phyloP scores from a whole-genome alignment of 176 grass and related monocot species.

The Triticum aestivum region DNA sequence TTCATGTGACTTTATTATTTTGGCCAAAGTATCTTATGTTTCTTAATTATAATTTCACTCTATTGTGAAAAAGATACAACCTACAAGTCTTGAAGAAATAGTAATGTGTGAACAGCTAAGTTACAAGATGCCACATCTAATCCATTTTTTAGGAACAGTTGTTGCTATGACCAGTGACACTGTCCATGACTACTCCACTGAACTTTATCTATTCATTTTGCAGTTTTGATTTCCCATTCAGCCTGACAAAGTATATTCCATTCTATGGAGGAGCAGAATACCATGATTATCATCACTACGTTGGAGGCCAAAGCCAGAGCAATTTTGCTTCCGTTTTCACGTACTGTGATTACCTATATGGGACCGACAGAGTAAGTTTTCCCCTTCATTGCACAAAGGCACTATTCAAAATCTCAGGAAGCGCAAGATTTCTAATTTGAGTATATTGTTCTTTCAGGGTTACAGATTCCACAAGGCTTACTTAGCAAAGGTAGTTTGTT shows the following conservation, averaged over 20 bases:
- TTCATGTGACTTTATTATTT: neutral
- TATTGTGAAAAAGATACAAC: neutral
- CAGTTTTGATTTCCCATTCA: constrained; percentile 95
- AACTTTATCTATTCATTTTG: constrained; percentile 3
- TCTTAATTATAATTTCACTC: constrained; percentile 13
- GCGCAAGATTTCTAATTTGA: constrained; percentile 12
- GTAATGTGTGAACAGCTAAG: neutral
- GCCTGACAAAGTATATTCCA: constrained; percentile 81
- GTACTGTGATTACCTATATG: constrained; percentile 92
- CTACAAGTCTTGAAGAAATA: neutral
- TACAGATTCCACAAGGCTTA: constrained; percentile 80
- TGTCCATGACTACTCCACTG: neutral
- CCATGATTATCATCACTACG: constrained; percentile 97
- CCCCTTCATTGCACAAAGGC: neutral
- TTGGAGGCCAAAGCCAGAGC: constrained; percentile 87
- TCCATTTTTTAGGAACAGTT: neutral
- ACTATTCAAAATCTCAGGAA: constrained; percentile 1
- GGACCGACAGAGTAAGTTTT: constrained; percentile 75
- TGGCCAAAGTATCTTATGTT: neutral
- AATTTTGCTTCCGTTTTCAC: constrained; percentile 97
- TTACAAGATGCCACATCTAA: neutral
- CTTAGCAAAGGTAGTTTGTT: constrained; percentile 65
- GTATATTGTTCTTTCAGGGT: constrained; percentile 64
- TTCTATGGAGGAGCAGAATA: constrained; percentile 96
- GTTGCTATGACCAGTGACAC: neutral